Evolutionary conservation across 495 filamentous ascomycete genomes (phyloP).

Genomic region (Penicillium bovifimosum): DNA sequence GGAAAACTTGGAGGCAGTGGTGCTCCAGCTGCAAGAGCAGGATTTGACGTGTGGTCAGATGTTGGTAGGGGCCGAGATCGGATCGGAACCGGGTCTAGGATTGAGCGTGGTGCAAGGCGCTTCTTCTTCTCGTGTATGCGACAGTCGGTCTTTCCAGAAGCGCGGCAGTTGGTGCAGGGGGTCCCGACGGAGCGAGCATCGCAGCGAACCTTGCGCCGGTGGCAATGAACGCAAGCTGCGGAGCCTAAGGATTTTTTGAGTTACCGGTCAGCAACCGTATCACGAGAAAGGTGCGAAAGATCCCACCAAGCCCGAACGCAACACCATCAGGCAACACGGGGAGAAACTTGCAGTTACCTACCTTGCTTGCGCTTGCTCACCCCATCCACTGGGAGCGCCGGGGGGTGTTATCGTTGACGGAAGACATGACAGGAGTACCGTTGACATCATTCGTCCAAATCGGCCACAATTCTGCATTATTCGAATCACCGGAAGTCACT

Average conservation of each 20-base stretch:
- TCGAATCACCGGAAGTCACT: conserved; percentile 4
- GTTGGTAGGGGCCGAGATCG: conserved; percentile 37
- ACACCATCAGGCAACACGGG: neutral
- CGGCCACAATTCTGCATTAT: conserved; percentile 22
- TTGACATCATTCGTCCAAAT: conserved; percentile 27
- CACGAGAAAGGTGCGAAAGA: neutral
- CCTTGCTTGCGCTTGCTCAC: conserved; percentile 35
- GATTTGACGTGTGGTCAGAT: conserved; percentile 22
- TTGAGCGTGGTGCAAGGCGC: conserved; percentile 40
- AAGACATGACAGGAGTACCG: conserved; percentile 29
- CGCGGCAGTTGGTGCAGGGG: conserved; percentile 44
- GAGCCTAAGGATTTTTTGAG: conserved; percentile 29
- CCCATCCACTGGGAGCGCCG: conserved; percentile 27
- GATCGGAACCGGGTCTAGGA: conserved; percentile 46
- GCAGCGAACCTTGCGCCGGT: conserved; percentile 47
- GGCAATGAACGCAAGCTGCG: conserved; percentile 44
- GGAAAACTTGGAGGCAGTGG: conserved; percentile 27
- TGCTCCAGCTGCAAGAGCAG: conserved; percentile 17
- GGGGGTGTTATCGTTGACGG: conserved; percentile 29
- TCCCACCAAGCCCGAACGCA: neutral
- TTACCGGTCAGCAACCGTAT: conserved; percentile 12
- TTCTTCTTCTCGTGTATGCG: conserved; percentile 48
- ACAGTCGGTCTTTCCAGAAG: conserved; percentile 42
- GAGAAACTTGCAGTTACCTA: conserved; percentile 9
- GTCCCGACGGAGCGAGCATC: conserved; percentile 42